Base-by-base conservation (phyloP, 352 stramenopile species). In the Globisporangium nagaii region DNA sequence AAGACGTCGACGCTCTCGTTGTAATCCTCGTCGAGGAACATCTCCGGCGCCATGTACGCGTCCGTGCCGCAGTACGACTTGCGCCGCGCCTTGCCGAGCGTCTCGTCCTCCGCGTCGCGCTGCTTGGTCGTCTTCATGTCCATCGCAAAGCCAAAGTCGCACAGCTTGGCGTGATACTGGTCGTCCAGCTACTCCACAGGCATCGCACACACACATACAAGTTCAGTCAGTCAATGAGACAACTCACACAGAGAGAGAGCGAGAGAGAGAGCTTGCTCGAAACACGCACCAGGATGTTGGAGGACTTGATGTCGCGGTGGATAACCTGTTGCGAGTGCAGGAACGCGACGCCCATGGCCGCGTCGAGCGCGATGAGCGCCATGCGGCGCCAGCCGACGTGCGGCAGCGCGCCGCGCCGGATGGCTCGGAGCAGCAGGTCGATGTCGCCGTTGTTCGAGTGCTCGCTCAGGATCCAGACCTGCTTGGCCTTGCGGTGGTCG, bases 311-410 rank as follows among this genome's bases (percentile, higher is more conserved):
- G 58, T 95, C 84, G 12, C 84, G 74, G 47, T 95, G 84, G 52
- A 95, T 85, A 53, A 92, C 80, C 48, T 73, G 66, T 30, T 71
- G 70, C 40, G 75, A 71, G 71, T 99, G 97, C 50, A 99, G 66
- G 72, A 98, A 99, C 46, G 90, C 79, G 52, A 99, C 91, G 56
- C 93, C 96, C 46, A 86, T 71, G 0, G 95, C 92, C 6, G 83
- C 70, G 44, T 96, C 84, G 24, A 92, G 62, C 12, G 80, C 83
- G 41, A 93, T 87, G 37, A 77, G 79, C 12, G 74, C 61, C 41
- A 88, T 73, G 13, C 67, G 47, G 10, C 66, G 49, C 84, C 84
- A 94, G 22, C 82, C 79, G 24, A 87, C 51, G 32, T 92, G 82
- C 1, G 52, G 5, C 31, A 65, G 63, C 15, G 65, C 63, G 1